Evolutionary conservation across 768 basidiomycete species (phyloP).

Genomic region (Boletus huronensis): DNA sequence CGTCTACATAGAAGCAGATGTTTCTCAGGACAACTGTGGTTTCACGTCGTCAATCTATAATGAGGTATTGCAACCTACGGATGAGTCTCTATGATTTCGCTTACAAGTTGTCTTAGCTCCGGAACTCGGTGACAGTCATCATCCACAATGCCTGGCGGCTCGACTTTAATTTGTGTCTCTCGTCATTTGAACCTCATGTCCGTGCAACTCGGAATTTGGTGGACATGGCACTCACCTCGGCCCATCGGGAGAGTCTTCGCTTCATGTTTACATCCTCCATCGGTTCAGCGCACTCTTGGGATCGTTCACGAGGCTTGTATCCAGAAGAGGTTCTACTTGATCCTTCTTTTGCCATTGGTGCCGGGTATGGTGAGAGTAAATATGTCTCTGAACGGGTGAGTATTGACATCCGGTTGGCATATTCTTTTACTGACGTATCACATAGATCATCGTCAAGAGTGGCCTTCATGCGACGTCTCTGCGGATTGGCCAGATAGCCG

Average conservation of each 20-base stretch:
- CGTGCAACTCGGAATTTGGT: slow-evolving; percentile 32
- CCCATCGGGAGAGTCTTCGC: background rate
- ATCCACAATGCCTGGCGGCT: slow-evolving; percentile 40
- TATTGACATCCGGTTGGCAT: background rate
- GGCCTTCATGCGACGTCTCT: slow-evolving; percentile 27
- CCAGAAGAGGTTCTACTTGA: slow-evolving; percentile 37
- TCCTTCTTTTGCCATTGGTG: slow-evolving; percentile 26
- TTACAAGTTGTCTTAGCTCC: slow-evolving; percentile 11
- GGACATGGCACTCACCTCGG: slow-evolving; percentile 18
- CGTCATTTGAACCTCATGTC: slow-evolving; percentile 38
- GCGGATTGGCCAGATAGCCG: slow-evolving; percentile 34
- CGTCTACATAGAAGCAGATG: slow-evolving; percentile 38
- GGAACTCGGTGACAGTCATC: slow-evolving; percentile 28
- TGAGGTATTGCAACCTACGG: slow-evolving; percentile 20
- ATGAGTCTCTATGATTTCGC: background rate
- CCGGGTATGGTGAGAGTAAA: slow-evolving; percentile 38
- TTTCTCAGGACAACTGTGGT: slow-evolving; percentile 30
- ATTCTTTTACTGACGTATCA: background rate
- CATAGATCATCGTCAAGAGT: slow-evolving; percentile 25
- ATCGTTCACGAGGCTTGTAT: slow-evolving; percentile 24
- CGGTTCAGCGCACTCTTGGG: slow-evolving; percentile 21
- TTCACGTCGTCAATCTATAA: slow-evolving; percentile 24
- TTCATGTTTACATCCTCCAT: slow-evolving; percentile 30
- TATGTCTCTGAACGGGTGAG: slow-evolving; percentile 36
- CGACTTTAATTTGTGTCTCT: slow-evolving; percentile 39